Conservation (phyloP, 805 yeast species). For the Candida ascalaphidarum region DNA sequence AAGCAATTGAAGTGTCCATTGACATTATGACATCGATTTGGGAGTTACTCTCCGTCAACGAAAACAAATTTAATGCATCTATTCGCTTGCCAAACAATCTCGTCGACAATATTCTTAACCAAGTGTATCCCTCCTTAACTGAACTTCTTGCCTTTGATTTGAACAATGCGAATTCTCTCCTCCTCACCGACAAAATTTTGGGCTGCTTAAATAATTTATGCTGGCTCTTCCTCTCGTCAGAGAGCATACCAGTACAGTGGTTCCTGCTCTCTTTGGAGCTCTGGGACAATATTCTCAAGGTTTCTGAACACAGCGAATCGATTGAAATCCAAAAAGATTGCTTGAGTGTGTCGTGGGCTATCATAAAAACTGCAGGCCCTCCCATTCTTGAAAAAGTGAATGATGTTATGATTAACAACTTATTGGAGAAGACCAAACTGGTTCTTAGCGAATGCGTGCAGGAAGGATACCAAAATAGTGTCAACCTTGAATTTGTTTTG, state of each 20-base stretch:
- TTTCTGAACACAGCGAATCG: slow-evolving; percentile 7
- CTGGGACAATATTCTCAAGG: slow-evolving; percentile 19
- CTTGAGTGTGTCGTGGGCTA: slow-evolving; percentile 30
- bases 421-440: no score
- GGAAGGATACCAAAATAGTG: no score
- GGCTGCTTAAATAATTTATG: slow-evolving; percentile 64
- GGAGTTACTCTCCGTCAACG: slow-evolving; percentile 42
- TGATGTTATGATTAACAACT: no score
- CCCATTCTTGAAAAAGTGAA: no score
- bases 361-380: slow-evolving; percentile 24
- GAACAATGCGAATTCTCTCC: slow-evolving; percentile 11
- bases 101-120: slow-evolving; percentile 10
- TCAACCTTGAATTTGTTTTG: slow-evolving; percentile 29
- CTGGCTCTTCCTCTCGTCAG: slow-evolving; percentile 42
- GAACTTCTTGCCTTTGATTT: slow-evolving; percentile 32
- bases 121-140: slow-evolving; percentile 21
- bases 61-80: slow-evolving; percentile 13
- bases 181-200: slow-evolving; percentile 47
- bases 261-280: slow-evolving; percentile 13
- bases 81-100: slow-evolving; percentile 12
- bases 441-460: no score
- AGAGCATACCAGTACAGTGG: slow-evolving; percentile 32
- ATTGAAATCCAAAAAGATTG: slow-evolving; percentile 26
- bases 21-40: slow-evolving; percentile 72
- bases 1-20: slow-evolving; percentile 59